These are phyloP conservation scores for Aspergillus coremiiformis DNA, from an alignment of 495 filamentous ascomycete species.

Conservation along the genomic window DNA sequence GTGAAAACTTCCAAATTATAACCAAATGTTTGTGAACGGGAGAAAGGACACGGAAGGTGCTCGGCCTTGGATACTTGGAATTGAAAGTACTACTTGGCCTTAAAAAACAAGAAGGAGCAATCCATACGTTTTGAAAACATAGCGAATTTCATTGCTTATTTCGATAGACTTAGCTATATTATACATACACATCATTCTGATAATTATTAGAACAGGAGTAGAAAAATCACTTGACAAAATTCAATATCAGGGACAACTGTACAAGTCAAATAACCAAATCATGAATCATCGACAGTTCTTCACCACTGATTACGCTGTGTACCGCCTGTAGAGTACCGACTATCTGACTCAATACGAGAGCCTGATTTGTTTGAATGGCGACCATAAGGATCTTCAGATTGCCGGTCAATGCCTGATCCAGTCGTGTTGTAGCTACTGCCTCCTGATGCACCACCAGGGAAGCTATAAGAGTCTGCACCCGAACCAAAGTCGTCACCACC, in stretches of 20 bases:
- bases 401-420: constrained; percentile 3
- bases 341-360: constrained; percentile 7
- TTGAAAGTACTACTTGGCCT: no score
- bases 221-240: neutral
- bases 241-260: neutral
- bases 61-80: no score
- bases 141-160: no score
- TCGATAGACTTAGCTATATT: no score
- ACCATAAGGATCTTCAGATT: neutral
- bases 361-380: constrained; percentile 6
- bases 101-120: neutral
- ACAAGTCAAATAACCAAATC: neutral
- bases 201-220: neutral
- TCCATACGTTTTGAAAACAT: no score
- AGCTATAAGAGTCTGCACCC: constrained; percentile 2
- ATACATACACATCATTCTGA: no score
- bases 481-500: constrained; percentile 12
- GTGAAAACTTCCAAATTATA: neutral
- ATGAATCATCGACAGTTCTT: neutral
- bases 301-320: constrained; percentile 14
- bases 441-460: constrained; percentile 16
- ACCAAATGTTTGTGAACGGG: neutral
- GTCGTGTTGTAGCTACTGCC: constrained; percentile 31
- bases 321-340: neutral
- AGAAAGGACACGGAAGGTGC: neutral